These are phyloP conservation scores for Protomyces inundatus DNA, from an alignment of 1,139 yeast species.

Conservation along the genomic window DNA sequence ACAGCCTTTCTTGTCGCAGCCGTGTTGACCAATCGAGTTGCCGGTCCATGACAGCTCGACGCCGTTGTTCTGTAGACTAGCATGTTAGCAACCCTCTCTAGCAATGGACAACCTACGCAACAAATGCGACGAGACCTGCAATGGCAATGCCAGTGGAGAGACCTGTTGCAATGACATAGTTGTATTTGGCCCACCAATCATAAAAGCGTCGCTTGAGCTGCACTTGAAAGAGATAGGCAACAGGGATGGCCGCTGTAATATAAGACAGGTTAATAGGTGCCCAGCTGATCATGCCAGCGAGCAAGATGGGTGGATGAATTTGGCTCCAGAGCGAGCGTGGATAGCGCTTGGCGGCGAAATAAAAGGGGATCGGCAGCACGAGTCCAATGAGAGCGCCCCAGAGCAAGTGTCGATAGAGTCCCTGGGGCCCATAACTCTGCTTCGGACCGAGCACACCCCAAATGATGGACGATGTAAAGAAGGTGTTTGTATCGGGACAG, in stretches of 20 bases:
- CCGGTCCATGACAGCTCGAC: not conserved
- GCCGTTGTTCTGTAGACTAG: not conserved
- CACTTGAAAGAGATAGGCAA: slow-evolving; percentile 50
- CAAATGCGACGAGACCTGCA: slow-evolving; percentile 42
- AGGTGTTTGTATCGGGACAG: slow-evolving; percentile 41
- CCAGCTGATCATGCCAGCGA: slow-evolving; percentile 48
- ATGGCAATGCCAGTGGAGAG: slow-evolving; percentile 52
- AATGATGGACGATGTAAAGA: slow-evolving; percentile 47
- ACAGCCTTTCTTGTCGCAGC: slow-evolving; percentile 20
- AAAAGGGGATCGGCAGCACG: slow-evolving; percentile 45
- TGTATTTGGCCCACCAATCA: slow-evolving; percentile 52
- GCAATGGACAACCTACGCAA: slow-evolving; percentile 35
- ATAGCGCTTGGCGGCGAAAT: slow-evolving; percentile 34
- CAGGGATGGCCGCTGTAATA: slow-evolving; percentile 46
- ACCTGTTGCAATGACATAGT: slow-evolving; percentile 45
- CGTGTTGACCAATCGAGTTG: not conserved
- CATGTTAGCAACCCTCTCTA: not conserved
- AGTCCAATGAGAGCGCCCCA: slow-evolving; percentile 55
- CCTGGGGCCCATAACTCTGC: slow-evolving; percentile 41
- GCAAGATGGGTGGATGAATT: slow-evolving; percentile 50
- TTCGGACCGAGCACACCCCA: slow-evolving; percentile 60
- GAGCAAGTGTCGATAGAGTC: slow-evolving; percentile 16
- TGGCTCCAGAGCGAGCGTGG: slow-evolving; percentile 34
- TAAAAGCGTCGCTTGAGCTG: slow-evolving; percentile 49
- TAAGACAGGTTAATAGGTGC: slow-evolving; percentile 55